Evolutionary conservation across 2,329 filamentous ascomycete genomes (phyloP).

Genomic region (Fusarium tanahbumbuense): DNA sequence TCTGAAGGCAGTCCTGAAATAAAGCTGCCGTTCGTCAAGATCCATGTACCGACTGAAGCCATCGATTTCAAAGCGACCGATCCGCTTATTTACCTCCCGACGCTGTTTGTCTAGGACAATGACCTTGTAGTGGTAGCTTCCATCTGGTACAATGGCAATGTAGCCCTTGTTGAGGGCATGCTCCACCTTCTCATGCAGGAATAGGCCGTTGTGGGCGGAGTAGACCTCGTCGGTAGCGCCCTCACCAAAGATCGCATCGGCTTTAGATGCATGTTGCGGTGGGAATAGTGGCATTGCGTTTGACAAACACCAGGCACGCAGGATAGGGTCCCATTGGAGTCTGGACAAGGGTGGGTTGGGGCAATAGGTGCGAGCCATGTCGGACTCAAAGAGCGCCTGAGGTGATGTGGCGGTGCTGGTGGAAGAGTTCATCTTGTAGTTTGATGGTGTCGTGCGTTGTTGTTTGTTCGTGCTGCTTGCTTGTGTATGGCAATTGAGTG

Average conservation of each 20-base stretch:
- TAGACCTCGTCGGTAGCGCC: not conserved
- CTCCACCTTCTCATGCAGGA: not conserved
- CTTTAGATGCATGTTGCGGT: not conserved
- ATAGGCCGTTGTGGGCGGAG: not conserved
- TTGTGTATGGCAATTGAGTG: too few species aligned
- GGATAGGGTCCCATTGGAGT: not conserved
- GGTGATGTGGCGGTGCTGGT: too few species aligned
- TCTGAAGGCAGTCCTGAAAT: not conserved
- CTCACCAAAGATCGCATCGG: not conserved
- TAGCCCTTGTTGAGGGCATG: not conserved
- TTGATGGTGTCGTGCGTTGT: too few species aligned
- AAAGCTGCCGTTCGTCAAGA: not conserved
- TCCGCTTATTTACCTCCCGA: not conserved
- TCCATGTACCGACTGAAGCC: not conserved
- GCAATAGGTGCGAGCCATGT: not conserved
- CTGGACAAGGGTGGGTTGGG: accelerated
- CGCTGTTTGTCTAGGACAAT: not conserved
- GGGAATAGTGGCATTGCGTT: not conserved
- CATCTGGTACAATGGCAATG: not conserved
- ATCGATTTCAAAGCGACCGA: not conserved
- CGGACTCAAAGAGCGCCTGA: not conserved
- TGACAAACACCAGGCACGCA: not conserved
- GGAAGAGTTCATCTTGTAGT: too few species aligned
- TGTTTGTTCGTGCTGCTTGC: too few species aligned
- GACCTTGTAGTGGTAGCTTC: not conserved